Evolutionary conservation across 345 rosid species (phyloP), one percentile per base, ranked within the genome.

Genomic region (Cardamine occulta): DNA sequence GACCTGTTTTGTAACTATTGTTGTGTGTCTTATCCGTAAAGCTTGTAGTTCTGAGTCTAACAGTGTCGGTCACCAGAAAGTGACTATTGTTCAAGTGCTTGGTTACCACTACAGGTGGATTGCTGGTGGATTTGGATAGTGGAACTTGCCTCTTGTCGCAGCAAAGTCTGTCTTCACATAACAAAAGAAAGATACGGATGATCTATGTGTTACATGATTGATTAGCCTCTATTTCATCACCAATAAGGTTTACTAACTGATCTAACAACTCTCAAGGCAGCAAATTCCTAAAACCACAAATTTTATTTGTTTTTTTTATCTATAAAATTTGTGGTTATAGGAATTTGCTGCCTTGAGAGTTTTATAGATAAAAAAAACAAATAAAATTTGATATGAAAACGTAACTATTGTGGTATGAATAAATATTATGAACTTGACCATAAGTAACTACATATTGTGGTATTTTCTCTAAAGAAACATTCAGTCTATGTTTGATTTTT

Each of bases 121-220:
- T 39, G 66, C 49, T 39, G 9, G 83, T 81, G 84, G 89, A 28
- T 42, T 82, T 87, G n/a, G 84, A 69, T 84, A 53, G 68, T 44
- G 34, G 82, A 79, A 61, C 78, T 68, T 0, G 82, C 74, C 32
- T 81, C 81, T 76, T 85, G 93, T 79, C 80, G 86, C 79, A 73
- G 72, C 76, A 80, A 84, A 91, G 72, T 69, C 80, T 76, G 86
- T 70, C 74, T 81, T 85, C 81, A 73, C 84, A 74, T 83, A 82
- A 59, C 89, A 82, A 32, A 87, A 77, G 1, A 82, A 70, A 3
- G 83, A n/a, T 80, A 7, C 60, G 31, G 9, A 55, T 10, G 19
- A 26, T 0, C 15, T 54, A 14, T n/a, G 15, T 55, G 18, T 17
- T 14, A 7, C 34, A 7, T 56, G 23, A 19, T n/a, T 56, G 23